phyloP scores from a whole-genome alignment of 495 filamentous ascomycete species.

The Mycothermus thermophilus region DNA sequence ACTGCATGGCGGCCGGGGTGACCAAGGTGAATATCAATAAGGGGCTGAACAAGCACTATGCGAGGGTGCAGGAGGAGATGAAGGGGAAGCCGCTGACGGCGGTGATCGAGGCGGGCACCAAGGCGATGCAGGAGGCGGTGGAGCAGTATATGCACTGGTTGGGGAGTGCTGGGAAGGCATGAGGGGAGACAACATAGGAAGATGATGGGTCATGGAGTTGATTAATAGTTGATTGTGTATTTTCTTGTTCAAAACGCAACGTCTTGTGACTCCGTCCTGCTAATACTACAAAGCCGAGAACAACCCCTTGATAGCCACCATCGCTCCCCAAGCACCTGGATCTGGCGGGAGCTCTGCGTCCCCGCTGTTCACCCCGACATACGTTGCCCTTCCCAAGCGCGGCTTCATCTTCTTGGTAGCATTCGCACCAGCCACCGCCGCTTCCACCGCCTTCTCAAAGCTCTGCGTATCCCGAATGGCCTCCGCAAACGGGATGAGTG shows the following conservation, averaged over 20 bases:
- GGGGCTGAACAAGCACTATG: constrained; percentile 60
- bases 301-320: constrained; percentile 43
- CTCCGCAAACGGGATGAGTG: constrained; percentile 43
- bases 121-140: constrained; percentile 60
- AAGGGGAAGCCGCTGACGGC: constrained; percentile 53
- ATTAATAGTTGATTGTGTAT: neutral
- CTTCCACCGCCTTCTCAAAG: constrained; percentile 37
- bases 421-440: constrained; percentile 41
- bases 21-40: constrained; percentile 77
- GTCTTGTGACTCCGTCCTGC: too few species aligned
- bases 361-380: constrained; percentile 36
- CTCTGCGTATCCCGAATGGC: constrained; percentile 28
- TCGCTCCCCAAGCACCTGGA: constrained; percentile 48
- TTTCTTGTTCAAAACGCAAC: neutral
- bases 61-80: constrained; percentile 51
- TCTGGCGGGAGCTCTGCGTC: constrained; percentile 39
- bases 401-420: constrained; percentile 40
- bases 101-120: constrained; percentile 58
- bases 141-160: constrained; percentile 63
- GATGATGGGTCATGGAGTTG: neutral
- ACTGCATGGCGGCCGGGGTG: constrained; percentile 57
- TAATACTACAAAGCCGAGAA: constrained; percentile 9
- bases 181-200: neutral
- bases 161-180: constrained; percentile 51
- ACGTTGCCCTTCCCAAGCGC: constrained; percentile 44